Percentiles rank a stretch among this genome's conserved stretches.
These are phyloP conservation scores for Sanghuangporus baumii DNA, from an alignment of 1,284 basidiomycete species.

Conservation along the genomic window DNA sequence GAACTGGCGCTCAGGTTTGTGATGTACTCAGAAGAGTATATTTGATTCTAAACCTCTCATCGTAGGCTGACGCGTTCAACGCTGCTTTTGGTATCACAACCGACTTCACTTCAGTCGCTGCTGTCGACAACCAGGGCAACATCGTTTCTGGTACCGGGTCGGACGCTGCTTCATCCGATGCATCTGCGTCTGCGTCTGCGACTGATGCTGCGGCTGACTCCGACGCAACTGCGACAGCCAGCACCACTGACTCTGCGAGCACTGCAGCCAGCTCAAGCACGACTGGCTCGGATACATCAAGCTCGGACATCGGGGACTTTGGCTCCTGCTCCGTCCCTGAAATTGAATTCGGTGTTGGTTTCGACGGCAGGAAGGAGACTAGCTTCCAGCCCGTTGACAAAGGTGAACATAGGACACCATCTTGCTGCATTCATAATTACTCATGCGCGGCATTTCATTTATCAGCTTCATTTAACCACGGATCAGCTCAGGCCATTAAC, in stretches of 20 bases:
- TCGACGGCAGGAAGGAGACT: conserved; percentile 54
- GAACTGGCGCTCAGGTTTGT: conserved; percentile 36
- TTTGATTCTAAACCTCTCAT: conserved; percentile 33
- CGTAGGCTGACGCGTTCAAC: conserved; percentile 58
- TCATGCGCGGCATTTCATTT: conserved; percentile 20
- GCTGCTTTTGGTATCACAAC: conserved; percentile 44
- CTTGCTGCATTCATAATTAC: too few species aligned
- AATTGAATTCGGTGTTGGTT: conserved; percentile 55
- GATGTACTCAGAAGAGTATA: not conserved
- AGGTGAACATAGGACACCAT: conserved; percentile 26
- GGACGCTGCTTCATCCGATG: conserved; percentile 16
- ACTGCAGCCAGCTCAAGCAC: conserved; percentile 22
- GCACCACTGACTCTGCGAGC: conserved; percentile 16
- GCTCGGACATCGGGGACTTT: conserved; percentile 39
- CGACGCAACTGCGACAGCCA: not conserved
- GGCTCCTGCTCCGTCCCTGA: conserved; percentile 52
- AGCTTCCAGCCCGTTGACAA: conserved; percentile 44
- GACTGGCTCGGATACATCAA: conserved; percentile 23
- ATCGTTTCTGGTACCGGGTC: conserved; percentile 25
- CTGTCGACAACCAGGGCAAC: conserved; percentile 35
- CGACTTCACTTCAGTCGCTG: conserved; percentile 33
- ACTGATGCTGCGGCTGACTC: conserved; percentile 13
- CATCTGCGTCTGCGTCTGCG: conserved; percentile 14
- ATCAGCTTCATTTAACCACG: conserved; percentile 42
- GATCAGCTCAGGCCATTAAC: conserved; percentile 45